Conservation (phyloP, 345 rosid species). For the Fremontodendron californicum region DNA sequence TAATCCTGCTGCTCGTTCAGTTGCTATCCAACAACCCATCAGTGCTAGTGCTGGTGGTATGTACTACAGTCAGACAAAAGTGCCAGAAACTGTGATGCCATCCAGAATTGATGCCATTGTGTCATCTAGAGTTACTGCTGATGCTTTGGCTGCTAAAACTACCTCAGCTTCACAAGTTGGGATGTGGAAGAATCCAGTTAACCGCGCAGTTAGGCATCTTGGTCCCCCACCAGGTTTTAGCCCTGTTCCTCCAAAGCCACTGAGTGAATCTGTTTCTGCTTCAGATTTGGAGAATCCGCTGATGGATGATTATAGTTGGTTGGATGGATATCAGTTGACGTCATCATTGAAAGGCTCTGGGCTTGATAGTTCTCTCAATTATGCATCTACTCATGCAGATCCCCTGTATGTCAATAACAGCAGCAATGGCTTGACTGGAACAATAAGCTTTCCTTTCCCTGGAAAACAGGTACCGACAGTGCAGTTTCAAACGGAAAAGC, state of each 20-base stretch:
- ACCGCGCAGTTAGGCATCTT: slow-evolving; percentile 67
- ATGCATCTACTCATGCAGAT: slow-evolving; percentile 43
- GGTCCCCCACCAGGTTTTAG: slow-evolving; percentile 98
- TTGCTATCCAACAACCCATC: slow-evolving; percentile 41
- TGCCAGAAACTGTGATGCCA: slow-evolving; percentile 41
- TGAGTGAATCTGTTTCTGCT: slow-evolving; percentile 40
- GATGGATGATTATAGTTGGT: slow-evolving; percentile 92
- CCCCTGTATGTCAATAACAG: slow-evolving; percentile 37
- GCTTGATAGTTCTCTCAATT: slow-evolving; percentile 38
- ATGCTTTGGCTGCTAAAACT: slow-evolving; percentile 38
- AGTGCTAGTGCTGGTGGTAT: slow-evolving; percentile 32
- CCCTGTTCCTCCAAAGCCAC: slow-evolving; percentile 57
- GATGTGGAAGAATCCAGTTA: slow-evolving; percentile 62
- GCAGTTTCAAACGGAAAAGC: slow-evolving; percentile 48
- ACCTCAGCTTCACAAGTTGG: slow-evolving; percentile 36
- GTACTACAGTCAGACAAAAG: slow-evolving; percentile 41
- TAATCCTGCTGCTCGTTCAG: slow-evolving; percentile 30
- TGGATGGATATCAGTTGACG: slow-evolving; percentile 85
- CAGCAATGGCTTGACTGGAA: slow-evolving; percentile 48
- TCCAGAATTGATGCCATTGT: slow-evolving; percentile 40
- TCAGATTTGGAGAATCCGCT: slow-evolving; percentile 34
- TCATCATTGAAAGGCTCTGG: slow-evolving; percentile 43
- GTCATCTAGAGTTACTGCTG: slow-evolving; percentile 45
- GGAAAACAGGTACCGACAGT: slow-evolving; percentile 59
- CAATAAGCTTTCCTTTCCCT: slow-evolving; percentile 78